Conservation (phyloP, 2,329 filamentous ascomycete species). For the Daldinia eschscholtzii region DNA sequence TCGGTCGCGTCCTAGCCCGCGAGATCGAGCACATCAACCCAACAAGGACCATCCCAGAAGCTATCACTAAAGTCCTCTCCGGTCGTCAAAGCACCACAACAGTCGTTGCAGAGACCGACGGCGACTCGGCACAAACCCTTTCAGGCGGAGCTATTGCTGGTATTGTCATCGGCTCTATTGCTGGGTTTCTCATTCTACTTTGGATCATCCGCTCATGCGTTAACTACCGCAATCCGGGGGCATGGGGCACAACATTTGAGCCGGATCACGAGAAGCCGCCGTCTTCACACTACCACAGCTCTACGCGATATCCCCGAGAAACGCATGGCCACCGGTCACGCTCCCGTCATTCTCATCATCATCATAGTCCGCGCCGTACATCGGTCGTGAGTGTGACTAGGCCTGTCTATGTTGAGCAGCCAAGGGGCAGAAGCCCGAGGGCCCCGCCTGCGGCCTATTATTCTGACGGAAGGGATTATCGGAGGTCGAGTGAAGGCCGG, state of each 20-base stretch:
- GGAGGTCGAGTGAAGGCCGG: constrained; percentile 45
- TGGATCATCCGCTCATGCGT: constrained; percentile 63
- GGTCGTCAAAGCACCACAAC: constrained; percentile 49
- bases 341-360: constrained; percentile 41
- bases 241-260: constrained; percentile 49
- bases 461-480: constrained; percentile 38
- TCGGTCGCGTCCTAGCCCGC: constrained; percentile 29
- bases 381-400: constrained; percentile 43
- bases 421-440: constrained; percentile 44
- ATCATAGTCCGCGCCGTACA: constrained; percentile 35
- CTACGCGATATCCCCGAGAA: constrained; percentile 34
- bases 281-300: constrained; percentile 24
- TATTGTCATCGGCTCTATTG: constrained; percentile 64
- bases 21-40: constrained; percentile 37
- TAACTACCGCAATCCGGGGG: constrained; percentile 53
- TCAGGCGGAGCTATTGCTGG: constrained; percentile 64
- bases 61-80: constrained; percentile 43
- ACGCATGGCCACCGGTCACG: constrained; percentile 43
- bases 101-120: constrained; percentile 42
- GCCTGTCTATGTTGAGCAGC: constrained; percentile 42
- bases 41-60: constrained; percentile 45
- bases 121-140: constrained; percentile 49
- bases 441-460: constrained; percentile 48
- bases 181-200: constrained; percentile 59
- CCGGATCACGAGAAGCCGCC: constrained; percentile 47